These are phyloP conservation scores for Russula sp. DNA, from an alignment of 768 basidiomycete species.

Conservation along the genomic window DNA sequence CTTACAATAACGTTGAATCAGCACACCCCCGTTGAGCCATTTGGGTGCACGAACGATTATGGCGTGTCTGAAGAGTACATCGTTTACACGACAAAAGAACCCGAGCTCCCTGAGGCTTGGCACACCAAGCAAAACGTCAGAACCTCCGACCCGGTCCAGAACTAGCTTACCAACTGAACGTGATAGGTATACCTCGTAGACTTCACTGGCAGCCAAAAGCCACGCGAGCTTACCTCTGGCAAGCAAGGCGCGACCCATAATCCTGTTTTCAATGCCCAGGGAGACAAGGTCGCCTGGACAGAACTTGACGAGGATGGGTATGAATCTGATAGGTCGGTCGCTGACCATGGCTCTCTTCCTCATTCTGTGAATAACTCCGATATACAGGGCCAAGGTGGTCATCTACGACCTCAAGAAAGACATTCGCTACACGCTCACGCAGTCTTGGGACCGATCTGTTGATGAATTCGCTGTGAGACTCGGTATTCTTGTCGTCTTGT, in stretches of 20 bases:
- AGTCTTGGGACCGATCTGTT: slow-evolving; percentile 82
- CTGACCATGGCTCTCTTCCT: not conserved
- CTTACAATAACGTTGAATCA: slow-evolving; percentile 26
- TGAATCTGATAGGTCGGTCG: slow-evolving; percentile 68
- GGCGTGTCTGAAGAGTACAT: slow-evolving; percentile 64
- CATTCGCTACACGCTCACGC: slow-evolving; percentile 66
- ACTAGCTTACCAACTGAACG: not conserved
- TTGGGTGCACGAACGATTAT: slow-evolving; percentile 80
- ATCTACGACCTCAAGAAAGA: slow-evolving; percentile 66
- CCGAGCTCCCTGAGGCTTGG: slow-evolving; percentile 64
- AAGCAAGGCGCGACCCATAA: slow-evolving; percentile 75
- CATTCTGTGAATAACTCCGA: not conserved
- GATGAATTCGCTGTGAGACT: slow-evolving; percentile 49
- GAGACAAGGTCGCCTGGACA: slow-evolving; percentile 77
- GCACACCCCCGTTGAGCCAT: slow-evolving; percentile 77
- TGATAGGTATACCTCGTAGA: slow-evolving; percentile 64
- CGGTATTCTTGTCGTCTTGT: not conserved
- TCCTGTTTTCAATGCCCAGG: slow-evolving; percentile 63
- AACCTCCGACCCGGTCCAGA: not conserved
- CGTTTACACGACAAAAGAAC: slow-evolving; percentile 84
- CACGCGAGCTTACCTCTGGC: slow-evolving; percentile 73
- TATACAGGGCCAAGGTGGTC: slow-evolving; percentile 61
- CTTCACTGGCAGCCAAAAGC: slow-evolving; percentile 43
- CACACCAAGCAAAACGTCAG: slow-evolving; percentile 86
- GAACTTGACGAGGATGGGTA: slow-evolving; percentile 86